These are phyloP conservation scores for Paragyromitra xinjiangensis DNA, from an alignment of 495 filamentous ascomycete species.

Conservation along the genomic window DNA sequence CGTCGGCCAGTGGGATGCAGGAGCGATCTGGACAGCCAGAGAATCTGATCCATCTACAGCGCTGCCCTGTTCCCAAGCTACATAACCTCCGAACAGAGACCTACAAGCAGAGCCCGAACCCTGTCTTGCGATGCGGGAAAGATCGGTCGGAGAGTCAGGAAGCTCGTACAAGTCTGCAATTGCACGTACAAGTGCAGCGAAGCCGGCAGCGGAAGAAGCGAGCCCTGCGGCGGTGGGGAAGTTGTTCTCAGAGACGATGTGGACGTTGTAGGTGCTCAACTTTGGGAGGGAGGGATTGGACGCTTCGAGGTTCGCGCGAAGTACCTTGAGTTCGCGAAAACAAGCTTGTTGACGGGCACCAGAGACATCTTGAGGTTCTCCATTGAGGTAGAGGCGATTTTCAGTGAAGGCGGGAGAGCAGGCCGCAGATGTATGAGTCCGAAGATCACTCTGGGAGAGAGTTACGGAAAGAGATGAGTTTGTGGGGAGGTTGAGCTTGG, in stretches of 20 bases:
- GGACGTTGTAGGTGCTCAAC: conserved; percentile 75
- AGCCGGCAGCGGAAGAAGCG: conserved; percentile 90
- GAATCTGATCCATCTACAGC: conserved; percentile 81
- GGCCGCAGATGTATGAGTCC: conserved; percentile 94
- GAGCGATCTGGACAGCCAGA: conserved; percentile 83
- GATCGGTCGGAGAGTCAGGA: conserved; percentile 75
- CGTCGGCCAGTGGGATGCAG: conserved; percentile 87
- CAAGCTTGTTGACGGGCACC: conserved; percentile 90
- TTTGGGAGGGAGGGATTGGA: conserved; percentile 76
- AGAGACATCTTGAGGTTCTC: conserved; percentile 79
- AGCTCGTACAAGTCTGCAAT: conserved; percentile 92
- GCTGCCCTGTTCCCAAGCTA: conserved; percentile 84
- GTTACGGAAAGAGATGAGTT: conserved; percentile 97
- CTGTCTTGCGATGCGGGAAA: conserved; percentile 90
- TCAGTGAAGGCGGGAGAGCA: conserved; percentile 78
- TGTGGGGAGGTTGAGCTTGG: conserved; percentile 91
- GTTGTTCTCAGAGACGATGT: conserved; percentile 93
- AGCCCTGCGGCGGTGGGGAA: conserved; percentile 99
- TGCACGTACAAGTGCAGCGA: conserved; percentile 90
- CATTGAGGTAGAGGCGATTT: conserved; percentile 87
- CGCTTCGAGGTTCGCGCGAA: conserved; percentile 77
- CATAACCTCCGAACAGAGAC: conserved; percentile 91
- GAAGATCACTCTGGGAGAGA: conserved; percentile 90
- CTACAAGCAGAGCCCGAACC: conserved; percentile 94
- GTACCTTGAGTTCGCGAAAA: conserved; percentile 80